phyloP scores from a whole-genome alignment of 2,329 filamentous ascomycete genomes.

The Colletotrichum sp. region DNA sequence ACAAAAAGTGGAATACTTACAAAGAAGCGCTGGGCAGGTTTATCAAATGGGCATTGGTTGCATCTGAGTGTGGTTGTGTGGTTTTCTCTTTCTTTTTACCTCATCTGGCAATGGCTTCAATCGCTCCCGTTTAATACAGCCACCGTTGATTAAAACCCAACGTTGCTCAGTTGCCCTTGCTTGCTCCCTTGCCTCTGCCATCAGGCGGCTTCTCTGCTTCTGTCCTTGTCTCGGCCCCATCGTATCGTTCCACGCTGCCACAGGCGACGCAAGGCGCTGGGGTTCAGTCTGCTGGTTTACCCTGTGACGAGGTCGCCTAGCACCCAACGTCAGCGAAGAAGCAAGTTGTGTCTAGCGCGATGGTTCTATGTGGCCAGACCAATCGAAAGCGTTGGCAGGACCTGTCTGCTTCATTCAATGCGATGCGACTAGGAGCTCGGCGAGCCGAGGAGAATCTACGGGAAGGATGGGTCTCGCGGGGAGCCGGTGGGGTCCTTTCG shows the following conservation, averaged over 20 bases:
- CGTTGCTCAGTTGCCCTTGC: background rate
- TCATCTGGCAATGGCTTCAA: background rate
- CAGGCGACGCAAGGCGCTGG: background rate
- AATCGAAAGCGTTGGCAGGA: background rate
- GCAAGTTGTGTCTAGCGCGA: background rate
- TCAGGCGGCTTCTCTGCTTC: background rate
- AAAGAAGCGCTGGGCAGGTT: no score
- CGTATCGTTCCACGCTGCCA: background rate
- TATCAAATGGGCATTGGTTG: background rate
- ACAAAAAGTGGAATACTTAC: background rate
- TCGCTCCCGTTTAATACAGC: background rate
- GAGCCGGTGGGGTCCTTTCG: background rate
- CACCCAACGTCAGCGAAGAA: background rate
- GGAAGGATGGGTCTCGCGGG: constrained; percentile 12
- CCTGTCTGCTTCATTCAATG: background rate
- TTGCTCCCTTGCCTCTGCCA: background rate
- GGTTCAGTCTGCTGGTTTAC: background rate
- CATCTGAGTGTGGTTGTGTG: background rate
- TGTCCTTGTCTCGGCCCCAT: background rate
- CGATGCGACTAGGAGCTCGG: background rate
- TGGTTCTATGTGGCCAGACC: background rate
- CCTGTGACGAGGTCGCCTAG: background rate
- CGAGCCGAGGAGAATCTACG: background rate
- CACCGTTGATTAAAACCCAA: background rate
- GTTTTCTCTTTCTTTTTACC: background rate